Evolutionary conservation across 306 rosid species (phyloP).

Genomic region (Trifolium dubium): DNA sequence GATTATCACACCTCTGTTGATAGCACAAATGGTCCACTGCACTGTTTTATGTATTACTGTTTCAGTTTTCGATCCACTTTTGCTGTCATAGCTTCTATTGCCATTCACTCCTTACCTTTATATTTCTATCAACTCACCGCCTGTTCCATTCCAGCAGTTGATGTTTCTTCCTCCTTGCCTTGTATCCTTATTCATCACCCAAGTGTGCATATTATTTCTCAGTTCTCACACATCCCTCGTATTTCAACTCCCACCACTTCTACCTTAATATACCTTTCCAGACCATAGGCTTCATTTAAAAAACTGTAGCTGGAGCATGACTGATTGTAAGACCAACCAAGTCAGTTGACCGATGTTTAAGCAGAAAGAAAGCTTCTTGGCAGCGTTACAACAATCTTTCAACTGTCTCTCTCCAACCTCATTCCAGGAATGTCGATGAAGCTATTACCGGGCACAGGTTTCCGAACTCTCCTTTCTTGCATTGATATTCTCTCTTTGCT

Average conservation of each 20-base stretch:
- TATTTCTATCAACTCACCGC: background rate
- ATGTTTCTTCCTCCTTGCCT: background rate
- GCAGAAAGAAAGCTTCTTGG: constrained; percentile 2
- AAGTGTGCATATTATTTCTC: background rate
- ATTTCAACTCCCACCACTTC: background rate
- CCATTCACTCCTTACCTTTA: background rate
- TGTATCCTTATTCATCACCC: background rate
- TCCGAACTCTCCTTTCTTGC: constrained; percentile 53
- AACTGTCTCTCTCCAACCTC: constrained; percentile 5
- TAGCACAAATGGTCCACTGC: background rate
- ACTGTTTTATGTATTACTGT: background rate
- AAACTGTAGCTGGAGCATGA: background rate
- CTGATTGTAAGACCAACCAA: background rate
- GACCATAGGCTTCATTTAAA: no score
- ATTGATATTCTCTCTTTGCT: constrained; percentile 55
- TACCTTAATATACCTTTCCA: no score
- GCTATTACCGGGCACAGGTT: constrained; percentile 69
- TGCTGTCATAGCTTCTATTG: background rate
- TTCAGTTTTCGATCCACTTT: no score
- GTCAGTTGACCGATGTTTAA: background rate
- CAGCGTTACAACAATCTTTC: constrained; percentile 11
- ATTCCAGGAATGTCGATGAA: constrained; percentile 40
- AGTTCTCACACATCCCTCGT: background rate
- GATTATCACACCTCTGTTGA: background rate
- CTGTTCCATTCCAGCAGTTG: background rate